These are phyloP conservation scores for Bruguiera parviflora DNA, from an alignment of 345 rosid species.

Conservation along the genomic window DNA sequence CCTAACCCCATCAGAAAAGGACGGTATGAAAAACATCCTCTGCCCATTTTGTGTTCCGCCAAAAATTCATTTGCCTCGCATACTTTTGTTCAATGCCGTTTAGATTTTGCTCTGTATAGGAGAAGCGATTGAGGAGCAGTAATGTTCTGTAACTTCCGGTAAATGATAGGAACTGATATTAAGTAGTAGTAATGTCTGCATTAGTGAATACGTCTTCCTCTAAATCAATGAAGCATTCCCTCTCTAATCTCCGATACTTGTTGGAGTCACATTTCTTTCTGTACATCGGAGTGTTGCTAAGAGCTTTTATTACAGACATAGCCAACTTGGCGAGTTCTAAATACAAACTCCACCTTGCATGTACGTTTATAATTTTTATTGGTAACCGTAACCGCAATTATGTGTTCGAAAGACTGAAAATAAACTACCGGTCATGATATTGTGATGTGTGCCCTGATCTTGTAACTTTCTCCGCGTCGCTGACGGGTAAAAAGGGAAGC, in stretches of 20 bases:
- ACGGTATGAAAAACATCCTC: constrained; percentile 11
- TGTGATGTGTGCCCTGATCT: too few relatives aligned
- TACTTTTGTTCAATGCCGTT: constrained; percentile 19
- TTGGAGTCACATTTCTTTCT: background rate
- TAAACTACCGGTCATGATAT: too few relatives aligned
- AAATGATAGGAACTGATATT: constrained; percentile 20
- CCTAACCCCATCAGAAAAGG: background rate
- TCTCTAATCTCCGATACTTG: background rate
- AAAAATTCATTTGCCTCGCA: background rate
- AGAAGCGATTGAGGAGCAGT: constrained; percentile 28
- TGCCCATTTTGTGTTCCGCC: background rate
- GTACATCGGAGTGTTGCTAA: too few relatives aligned
- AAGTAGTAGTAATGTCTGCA: background rate
- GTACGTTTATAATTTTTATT: too few relatives aligned
- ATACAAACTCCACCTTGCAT: too few relatives aligned
- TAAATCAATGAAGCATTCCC: constrained; percentile 20
- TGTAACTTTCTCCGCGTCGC: too few relatives aligned
- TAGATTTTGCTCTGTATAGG: constrained; percentile 47
- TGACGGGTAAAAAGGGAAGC: background rate
- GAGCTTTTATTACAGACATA: too few relatives aligned
- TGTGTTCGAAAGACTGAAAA: too few relatives aligned
- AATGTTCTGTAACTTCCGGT: constrained; percentile 29
- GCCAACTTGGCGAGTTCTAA: too few relatives aligned
- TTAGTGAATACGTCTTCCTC: background rate
- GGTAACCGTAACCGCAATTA: too few relatives aligned